Percentiles rank a stretch among this genome's conserved stretches.
phyloP scores from a whole-genome alignment of 345 rosid genomes.

The Eucalyptus cloeziana region DNA sequence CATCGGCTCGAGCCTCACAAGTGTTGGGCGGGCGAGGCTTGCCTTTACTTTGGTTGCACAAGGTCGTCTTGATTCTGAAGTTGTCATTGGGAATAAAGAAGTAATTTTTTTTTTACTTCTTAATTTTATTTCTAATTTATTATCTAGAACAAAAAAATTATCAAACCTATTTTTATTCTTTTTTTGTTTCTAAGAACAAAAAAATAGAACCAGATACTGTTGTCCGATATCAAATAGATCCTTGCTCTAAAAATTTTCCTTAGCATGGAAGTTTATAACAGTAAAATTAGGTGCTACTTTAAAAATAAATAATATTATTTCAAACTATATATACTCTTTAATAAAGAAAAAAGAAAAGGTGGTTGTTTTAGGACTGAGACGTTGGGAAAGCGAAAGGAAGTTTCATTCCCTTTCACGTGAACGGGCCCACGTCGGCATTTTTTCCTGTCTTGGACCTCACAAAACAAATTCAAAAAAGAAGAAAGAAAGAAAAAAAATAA shows the following conservation, averaged over 20 bases:
- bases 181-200: accelerated
- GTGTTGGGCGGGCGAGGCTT: accelerated
- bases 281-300: not conserved
- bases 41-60: accelerated
- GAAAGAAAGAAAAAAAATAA: not conserved
- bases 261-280: not conserved
- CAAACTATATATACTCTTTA: not conserved
- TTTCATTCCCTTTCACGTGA: not conserved
- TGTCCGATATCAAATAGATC: accelerated
- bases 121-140: no score
- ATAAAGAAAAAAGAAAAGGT: not conserved
- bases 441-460: not conserved
- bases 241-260: not conserved
- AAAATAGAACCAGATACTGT: accelerated
- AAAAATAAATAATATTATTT: not conserved
- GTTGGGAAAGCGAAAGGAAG: not conserved
- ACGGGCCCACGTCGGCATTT: not conserved
- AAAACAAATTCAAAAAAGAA: not conserved
- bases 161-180: accelerated
- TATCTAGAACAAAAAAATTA: accelerated
- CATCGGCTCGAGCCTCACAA: accelerated
- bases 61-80: accelerated
- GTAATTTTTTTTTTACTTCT: no score
- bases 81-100: accelerated
- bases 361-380: not conserved